Percentiles rank a stretch among this genome's conserved stretches.
These are phyloP conservation scores for Agrostemma githago DNA, from an alignment of 148 eudicot genomes.

Conservation along the genomic window DNA sequence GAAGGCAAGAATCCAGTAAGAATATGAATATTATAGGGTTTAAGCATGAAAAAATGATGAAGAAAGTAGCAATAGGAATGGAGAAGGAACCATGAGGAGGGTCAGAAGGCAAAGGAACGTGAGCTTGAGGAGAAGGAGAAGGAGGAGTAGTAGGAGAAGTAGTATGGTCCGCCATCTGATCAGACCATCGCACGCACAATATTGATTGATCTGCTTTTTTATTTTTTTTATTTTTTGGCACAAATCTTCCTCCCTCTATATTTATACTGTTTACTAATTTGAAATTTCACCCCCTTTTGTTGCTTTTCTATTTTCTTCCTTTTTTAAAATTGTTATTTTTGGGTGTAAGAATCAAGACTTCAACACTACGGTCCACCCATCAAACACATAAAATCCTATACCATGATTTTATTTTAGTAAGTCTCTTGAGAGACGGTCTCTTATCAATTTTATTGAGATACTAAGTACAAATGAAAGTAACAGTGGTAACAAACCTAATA, in stretches of 20 bases:
- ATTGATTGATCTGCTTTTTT: constrained; percentile 17
- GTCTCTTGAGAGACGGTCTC: no score
- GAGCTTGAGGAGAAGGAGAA: constrained; percentile 40
- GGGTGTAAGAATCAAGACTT: no score
- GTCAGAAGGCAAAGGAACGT: constrained; percentile 54
- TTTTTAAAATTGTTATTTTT: no score
- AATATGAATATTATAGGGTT: background rate
- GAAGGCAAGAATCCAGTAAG: background rate
- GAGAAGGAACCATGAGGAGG: constrained; percentile 30
- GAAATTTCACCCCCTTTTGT: constrained; percentile 19
- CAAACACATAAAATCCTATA: no score
- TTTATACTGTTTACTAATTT: constrained; percentile 24
- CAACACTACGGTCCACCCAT: no score
- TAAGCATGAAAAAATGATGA: constrained; percentile 1
- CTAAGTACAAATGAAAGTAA: no score
- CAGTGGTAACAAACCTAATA: no score
- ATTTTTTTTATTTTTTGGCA: constrained; percentile 7
- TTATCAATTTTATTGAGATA: no score
- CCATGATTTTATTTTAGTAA: no score
- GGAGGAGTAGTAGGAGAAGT: constrained; percentile 33
- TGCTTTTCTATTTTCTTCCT: background rate
- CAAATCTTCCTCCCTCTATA: constrained; percentile 6
- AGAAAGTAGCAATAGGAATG: background rate
- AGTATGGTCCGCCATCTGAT: constrained; percentile 55
- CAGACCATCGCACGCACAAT: constrained; percentile 39